Conservation (phyloP, 1,284 basidiomycete genomes). For the Schizophyllum amplum region DNA sequence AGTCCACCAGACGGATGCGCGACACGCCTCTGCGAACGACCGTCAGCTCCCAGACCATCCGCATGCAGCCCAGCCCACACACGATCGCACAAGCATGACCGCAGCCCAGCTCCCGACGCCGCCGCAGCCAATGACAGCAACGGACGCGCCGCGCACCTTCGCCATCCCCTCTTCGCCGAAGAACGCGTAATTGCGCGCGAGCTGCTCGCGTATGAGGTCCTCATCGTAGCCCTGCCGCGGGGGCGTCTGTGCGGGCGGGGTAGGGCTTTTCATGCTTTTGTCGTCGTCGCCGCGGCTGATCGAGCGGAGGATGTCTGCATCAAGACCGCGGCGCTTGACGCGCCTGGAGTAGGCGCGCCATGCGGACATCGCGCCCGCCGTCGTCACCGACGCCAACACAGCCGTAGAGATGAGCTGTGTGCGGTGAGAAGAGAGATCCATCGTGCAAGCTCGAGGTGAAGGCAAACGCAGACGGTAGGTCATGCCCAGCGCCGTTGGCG, state of each 20-base stretch:
- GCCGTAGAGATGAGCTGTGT: conserved; percentile 57
- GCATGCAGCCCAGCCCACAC: conserved; percentile 25
- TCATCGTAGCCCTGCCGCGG: conserved; percentile 49
- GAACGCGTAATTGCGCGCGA: conserved; percentile 93
- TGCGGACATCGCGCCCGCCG: conserved; percentile 45
- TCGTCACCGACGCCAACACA: conserved; percentile 51
- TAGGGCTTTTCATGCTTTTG: conserved; percentile 15
- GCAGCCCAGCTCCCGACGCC: conserved; percentile 96
- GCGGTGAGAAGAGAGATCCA: conserved; percentile 29
- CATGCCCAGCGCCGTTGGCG: not conserved
- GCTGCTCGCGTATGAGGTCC: conserved; percentile 73
- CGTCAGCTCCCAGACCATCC: not conserved
- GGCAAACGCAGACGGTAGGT: not conserved
- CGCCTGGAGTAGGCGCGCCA: conserved; percentile 44
- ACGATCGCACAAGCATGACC: conserved; percentile 88
- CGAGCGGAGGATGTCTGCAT: conserved; percentile 47
- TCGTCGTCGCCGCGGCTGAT: conserved; percentile 24
- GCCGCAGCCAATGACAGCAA: conserved; percentile 91
- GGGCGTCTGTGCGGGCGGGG: conserved; percentile 1
- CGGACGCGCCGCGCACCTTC: conserved; percentile 67
- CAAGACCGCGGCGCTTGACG: conserved; percentile 44
- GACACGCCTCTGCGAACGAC: conserved; percentile 51
- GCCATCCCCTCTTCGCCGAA: conserved; percentile 88
- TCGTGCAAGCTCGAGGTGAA: not conserved
- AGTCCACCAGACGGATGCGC: conserved; percentile 73